Conservation (phyloP, 1,139 yeast genomes). For the Debaryomyces udenii region DNA sequence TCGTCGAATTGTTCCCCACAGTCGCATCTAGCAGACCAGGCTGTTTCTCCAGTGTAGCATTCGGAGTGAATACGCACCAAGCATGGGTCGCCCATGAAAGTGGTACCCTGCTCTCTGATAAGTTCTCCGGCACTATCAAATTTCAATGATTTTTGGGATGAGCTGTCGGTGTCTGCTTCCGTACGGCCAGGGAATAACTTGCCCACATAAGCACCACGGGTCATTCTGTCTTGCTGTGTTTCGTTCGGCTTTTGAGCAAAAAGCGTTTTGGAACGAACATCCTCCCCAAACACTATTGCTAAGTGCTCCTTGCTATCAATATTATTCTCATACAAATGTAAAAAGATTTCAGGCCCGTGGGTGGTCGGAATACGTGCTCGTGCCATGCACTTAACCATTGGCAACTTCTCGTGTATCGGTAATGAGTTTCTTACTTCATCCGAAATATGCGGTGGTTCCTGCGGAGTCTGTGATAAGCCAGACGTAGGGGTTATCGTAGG, state of each 20-base stretch:
- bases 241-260: conserved; percentile 67
- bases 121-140: conserved; percentile 58
- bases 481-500: conserved; percentile 38
- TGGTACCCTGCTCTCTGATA: conserved; percentile 39
- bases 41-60: conserved; percentile 98
- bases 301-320: conserved; percentile 91
- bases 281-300: conserved; percentile 96
- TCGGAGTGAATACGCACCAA: conserved; percentile 85
- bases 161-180: conserved; percentile 64
- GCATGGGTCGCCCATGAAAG: conserved; percentile 51
- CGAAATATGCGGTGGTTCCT: conserved; percentile 25
- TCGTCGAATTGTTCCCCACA: conserved; percentile 99
- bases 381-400: conserved; percentile 84
- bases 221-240: conserved; percentile 91
- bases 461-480: conserved; percentile 16
- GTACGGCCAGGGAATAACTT: conserved; percentile 82
- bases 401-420: conserved; percentile 43
- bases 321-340: conserved; percentile 86
- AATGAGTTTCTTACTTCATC: conserved; percentile 24
- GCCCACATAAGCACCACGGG: conserved; percentile 95
- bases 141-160: conserved; percentile 38
- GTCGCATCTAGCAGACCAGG: conserved; percentile 98
- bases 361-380: conserved; percentile 95
- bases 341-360: conserved; percentile 86
- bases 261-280: conserved; percentile 75